A percentile compares a stretch with the other conserved stretches of the same genome.
phyloP scores from a whole-genome alignment of 768 basidiomycete genomes.

The Lentinula sp. region DNA sequence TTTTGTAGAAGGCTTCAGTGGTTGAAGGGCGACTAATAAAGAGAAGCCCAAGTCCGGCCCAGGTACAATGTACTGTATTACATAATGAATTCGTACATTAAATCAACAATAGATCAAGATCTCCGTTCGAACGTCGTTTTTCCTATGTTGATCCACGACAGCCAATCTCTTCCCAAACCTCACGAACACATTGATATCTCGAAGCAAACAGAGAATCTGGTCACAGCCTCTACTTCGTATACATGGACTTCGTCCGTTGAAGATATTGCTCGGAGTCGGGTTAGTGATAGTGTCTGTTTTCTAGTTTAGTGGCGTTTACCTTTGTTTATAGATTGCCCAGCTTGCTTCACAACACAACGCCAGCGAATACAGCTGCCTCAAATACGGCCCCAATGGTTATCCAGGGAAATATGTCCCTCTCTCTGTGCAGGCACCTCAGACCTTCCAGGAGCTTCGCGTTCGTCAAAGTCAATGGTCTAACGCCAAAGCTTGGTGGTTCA shows the following conservation, averaged over 20 bases:
- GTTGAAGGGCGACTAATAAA: neutral
- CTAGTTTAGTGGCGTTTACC: neutral
- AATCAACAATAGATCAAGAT: too few relatives aligned
- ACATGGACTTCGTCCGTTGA: neutral
- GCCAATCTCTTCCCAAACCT: neutral
- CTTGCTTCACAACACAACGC: constrained; percentile 72
- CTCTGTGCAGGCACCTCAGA: constrained; percentile 55
- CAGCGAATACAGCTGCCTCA: constrained; percentile 65
- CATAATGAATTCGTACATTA: too few relatives aligned
- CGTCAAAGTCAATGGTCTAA: constrained; percentile 39
- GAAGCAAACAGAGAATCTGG: neutral
- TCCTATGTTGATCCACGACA: neutral
- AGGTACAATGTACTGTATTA: too few relatives aligned
- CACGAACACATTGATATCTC: neutral
- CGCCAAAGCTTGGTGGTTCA: constrained; percentile 46
- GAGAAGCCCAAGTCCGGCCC: too few relatives aligned
- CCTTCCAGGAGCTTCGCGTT: constrained; percentile 44
- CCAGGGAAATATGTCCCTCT: constrained; percentile 57
- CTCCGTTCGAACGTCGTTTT: too few relatives aligned
- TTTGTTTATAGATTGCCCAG: constrained; percentile 8
- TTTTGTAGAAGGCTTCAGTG: neutral
- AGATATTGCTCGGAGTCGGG: neutral
- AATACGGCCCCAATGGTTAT: constrained; percentile 58
- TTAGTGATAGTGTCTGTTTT: neutral
- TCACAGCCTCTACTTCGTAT: too few relatives aligned